phyloP scores from a whole-genome alignment of 306 rosid genomes.

The cucumber (Cucumis sativus) region DNA sequence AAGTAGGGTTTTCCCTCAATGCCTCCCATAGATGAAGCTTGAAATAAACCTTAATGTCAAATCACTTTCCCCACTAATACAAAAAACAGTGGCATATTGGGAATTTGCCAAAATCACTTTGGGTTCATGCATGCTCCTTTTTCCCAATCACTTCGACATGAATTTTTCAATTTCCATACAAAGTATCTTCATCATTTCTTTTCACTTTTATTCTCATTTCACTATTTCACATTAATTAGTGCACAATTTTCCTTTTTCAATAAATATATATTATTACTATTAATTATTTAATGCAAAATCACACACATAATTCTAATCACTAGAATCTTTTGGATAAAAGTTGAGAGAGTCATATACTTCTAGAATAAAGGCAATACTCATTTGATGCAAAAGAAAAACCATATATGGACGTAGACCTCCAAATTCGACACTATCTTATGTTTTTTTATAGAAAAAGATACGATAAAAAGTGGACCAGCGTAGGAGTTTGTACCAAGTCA shows the following conservation, averaged over 20 bases:
- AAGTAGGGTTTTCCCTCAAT: neutral
- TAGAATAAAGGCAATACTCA: neutral
- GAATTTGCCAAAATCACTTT: neutral
- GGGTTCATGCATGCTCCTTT: slow-evolving; percentile 7
- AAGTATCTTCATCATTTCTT: slow-evolving; percentile 2
- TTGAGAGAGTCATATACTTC: neutral
- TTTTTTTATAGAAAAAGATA: no score
- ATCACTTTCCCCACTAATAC: slow-evolving; percentile 11
- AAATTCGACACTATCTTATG: neutral
- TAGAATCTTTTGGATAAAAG: neutral
- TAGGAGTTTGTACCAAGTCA: no score
- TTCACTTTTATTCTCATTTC: neutral
- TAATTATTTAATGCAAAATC: neutral
- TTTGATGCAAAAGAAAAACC: no score
- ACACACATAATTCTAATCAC: neutral
- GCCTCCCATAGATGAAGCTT: slow-evolving; percentile 3
- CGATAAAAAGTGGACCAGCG: no score
- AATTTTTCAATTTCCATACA: slow-evolving; percentile 3
- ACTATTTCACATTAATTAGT: neutral
- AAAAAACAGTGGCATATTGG: slow-evolving; percentile 6
- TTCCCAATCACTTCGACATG: slow-evolving; percentile 3
- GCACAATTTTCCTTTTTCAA: neutral
- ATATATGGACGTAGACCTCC: neutral
- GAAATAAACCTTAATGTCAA: slow-evolving; percentile 3
- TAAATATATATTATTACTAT: neutral